Evolutionary conservation across 768 basidiomycete genomes (phyloP), one percentile per base, ranked within the genome.

Genomic region (Mycena galericulata): DNA sequence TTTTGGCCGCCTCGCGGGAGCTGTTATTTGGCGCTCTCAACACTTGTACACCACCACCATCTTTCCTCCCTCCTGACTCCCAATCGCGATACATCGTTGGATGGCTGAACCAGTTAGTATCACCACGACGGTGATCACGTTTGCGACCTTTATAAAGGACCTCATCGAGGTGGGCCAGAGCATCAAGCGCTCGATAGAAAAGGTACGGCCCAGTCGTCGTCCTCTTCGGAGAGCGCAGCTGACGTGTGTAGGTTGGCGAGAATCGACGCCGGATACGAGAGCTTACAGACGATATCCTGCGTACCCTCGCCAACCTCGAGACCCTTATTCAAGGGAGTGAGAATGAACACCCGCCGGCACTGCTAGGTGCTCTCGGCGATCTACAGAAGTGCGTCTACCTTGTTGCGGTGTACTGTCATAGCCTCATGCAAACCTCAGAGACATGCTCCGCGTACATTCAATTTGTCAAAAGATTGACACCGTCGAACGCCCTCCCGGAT

Each of bases 51-150:
- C 34, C 34, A 7, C 14, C 34, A 14, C 34, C 34, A 36, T 14
- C 8, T 14, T 14, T 36, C 6, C 6, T 14, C 34, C 34, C 34
- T 6, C 34, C 34, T 36, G 8, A 7, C 34, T 14, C 34, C 34
- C 14, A 14, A 14, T 36, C 34, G 14, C 6, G 6, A 7, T 36
- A 36, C 58, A 26, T 4, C 30, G n/a, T n/a, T n/a, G n/a, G n/a
- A 47, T 50, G 14, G 40, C 54, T 58, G 66, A 67, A 38, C 66
- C 66, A 5, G 46, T 67, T 12, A 27, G 59, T 4, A 43, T 27
- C 17, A 56, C 45, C 4, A 67, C 65, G 10, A 67, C 65, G 1
- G 6, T 67, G 14, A 68, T 68, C n/a, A 68, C 66, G n/a, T 51
- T 68, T 17, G 59, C 45, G 6, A 49, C 34, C 15, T 62, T 68